Evolutionary conservation across 257 asterid species (phyloP), one percentile per base, ranked within the genome.

Genomic region (Penstemon eatonii): DNA sequence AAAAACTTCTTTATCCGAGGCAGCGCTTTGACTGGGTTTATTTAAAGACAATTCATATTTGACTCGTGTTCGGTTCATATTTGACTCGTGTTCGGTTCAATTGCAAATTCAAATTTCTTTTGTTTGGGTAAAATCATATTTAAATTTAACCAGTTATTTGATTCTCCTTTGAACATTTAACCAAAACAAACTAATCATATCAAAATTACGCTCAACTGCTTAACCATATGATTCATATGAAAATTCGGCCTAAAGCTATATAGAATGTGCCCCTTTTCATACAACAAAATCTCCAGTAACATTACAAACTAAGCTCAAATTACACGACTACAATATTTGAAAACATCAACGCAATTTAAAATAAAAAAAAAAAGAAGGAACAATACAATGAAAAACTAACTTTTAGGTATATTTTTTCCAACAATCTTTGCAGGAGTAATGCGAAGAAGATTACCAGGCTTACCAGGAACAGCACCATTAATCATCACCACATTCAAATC

Each of bases 391-490:
- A 25, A 37, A n/a, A 12, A 50, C 87, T 85, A 91, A 60, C 25
- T 87, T 72, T 85, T 84, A 11, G 95, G 95, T 41, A 92, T 93
- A 61, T 93, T 93, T 42, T 83, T 79, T 1, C 97, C 99, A 9
- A 93, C 99, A 49, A 93, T 93, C 76, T 93, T 93, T 6, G 99
- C 99, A 0, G 99, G 97, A 64, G 99, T 75, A 38, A 93, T 88
- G 58, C 99, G 95, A 42, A 90, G 85, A 71, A 93, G 96, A 77
- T 93, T 90, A 63, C 99, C 99, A 0, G 99, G 97, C 77, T 93
- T 93, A 67, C 99, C 99, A 18, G 99, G 97, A 64, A 93, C 75
- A 65, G 99, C 97, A 8, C 99, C 97, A 56, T 88, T 88, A 85
- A 93, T 74, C 95, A 93, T 85, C 39, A 93, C 83, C 9, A 87